Conservation (phyloP, 306 rosid species). For the Hippophae rhamnoides region DNA sequence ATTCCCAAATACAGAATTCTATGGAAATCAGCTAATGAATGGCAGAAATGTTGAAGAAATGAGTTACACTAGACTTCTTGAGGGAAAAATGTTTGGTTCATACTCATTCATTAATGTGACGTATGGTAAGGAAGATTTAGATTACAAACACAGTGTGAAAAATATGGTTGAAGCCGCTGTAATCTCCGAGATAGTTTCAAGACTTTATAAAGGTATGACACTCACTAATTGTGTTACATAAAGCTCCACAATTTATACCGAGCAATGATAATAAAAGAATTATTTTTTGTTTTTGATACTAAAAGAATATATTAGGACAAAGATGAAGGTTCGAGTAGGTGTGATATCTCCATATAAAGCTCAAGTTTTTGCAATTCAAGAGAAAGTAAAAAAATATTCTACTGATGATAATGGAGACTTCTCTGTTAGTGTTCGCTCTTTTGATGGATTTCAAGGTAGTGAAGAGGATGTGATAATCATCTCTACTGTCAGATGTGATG, state of each 20-base stretch:
- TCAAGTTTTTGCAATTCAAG: slow-evolving; percentile 40
- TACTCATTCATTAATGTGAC: slow-evolving; percentile 27
- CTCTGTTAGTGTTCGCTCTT: slow-evolving; percentile 38
- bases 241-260: background rate
- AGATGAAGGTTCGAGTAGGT: slow-evolving; percentile 46
- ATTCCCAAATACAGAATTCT: slow-evolving; percentile 32
- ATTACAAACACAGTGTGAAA: slow-evolving; percentile 9
- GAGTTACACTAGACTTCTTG: slow-evolving; percentile 9
- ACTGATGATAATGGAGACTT: slow-evolving; percentile 14
- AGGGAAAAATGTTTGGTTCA: slow-evolving; percentile 17
- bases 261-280: background rate
- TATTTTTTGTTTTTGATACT: background rate
- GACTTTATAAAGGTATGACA: slow-evolving; percentile 35
- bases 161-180: slow-evolving; percentile 42
- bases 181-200: slow-evolving; percentile 30
- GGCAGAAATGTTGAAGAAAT: slow-evolving; percentile 15
- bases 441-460: slow-evolving; percentile 68
- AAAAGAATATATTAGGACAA: slow-evolving; percentile 25
- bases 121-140: slow-evolving; percentile 21
- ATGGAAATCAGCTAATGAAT: slow-evolving; percentile 7
- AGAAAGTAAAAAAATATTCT: slow-evolving; percentile 23
- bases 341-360: slow-evolving; percentile 56
- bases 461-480: slow-evolving; percentile 54
- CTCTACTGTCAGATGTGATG: slow-evolving; percentile 28
- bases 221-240: background rate